Base-by-base conservation (phyloP, 495 filamentous ascomycete species). In the Tricharina praecox region DNA sequence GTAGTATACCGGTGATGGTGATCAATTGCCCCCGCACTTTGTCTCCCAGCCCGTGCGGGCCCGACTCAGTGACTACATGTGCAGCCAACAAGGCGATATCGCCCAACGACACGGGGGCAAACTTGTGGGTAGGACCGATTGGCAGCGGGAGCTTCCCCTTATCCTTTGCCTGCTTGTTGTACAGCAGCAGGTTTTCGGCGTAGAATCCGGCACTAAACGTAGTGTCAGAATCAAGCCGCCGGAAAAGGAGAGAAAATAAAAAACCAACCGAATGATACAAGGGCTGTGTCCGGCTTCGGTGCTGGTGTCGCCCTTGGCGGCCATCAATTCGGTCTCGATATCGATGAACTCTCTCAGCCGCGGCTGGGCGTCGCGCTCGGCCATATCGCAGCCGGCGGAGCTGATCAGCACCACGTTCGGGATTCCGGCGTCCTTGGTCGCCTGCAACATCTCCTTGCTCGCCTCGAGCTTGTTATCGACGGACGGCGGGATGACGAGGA, bases 31-130 rank as follows among this genome's bases (percentile, higher is more conserved):
- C 51, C 13, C 73, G 68, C 46, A 74, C 70, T 40, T 61, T 60
- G 48, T 76, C 73, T 40, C 64, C 63, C 40, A 76, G 74, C 1
- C 72, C 73, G 45, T 76, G 65, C 46, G 64, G 61, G n/a, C 73
- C 68, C 48, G 71, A 65, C 1, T 68, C 67, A 1, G 65, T 53
- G n/a, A 74, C 58, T 2, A 75, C 66, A 50, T 70, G 66, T 9
- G 71, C 73, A 2, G 66, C 70, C 2, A 75, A 61, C 25, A 67
- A 65, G 2, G 68, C 68, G 40, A 74, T 50, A 48, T 75, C 70
- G 0, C 65, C 67, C 7, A 74, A 54, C 2, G 72, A 66, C 18
- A 76, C 62, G 4, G 71, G 72, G 0, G 72, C 68, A 50, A 75
- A 74, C 54, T 71, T 70, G 54, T 76, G 69, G 13, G 60, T 57